Evolutionary conservation across 2,329 filamentous ascomycete species (phyloP).

Genomic region (Coleophoma cylindrospora): DNA sequence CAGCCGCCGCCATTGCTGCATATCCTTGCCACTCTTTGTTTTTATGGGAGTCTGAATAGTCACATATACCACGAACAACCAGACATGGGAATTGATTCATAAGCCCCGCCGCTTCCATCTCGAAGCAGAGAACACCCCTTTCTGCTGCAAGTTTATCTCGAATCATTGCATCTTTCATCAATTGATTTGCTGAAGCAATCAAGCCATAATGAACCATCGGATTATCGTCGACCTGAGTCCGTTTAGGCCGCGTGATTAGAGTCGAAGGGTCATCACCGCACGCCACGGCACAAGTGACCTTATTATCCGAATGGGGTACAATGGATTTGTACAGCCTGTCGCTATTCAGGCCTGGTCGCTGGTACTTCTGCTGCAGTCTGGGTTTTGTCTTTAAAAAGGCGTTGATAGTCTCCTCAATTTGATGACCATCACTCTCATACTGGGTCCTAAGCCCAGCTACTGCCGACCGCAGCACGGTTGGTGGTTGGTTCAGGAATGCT

Average conservation of each 20-base stretch:
- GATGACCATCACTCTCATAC: conserved; percentile 12
- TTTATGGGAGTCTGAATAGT: conserved; percentile 27
- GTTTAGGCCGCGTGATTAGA: conserved; percentile 11
- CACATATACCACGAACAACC: conserved; percentile 29
- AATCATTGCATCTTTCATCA: conserved; percentile 12
- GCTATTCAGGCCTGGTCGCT: conserved; percentile 15
- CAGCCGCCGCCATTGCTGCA: conserved; percentile 12
- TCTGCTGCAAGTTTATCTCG: conserved; percentile 9
- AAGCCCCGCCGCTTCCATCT: conserved; percentile 28
- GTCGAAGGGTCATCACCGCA: conserved; percentile 14
- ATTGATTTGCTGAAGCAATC: conserved; percentile 27
- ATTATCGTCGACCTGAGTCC: conserved; percentile 11
- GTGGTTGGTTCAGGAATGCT: conserved; percentile 14
- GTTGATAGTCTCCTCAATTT: conserved; percentile 13
- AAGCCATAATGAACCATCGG: conserved; percentile 28
- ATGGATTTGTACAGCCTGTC: conserved; percentile 24
- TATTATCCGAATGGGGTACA: conserved; percentile 5
- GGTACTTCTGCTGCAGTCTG: conserved; percentile 21
- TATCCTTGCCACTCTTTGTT: conserved; percentile 15
- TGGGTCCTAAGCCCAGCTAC: conserved; percentile 16
- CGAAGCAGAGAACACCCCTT: conserved; percentile 25
- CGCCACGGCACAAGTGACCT: conserved; percentile 8
- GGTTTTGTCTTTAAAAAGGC: conserved; percentile 18
- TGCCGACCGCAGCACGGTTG: conserved; percentile 15
- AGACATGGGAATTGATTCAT: conserved; percentile 25